Conservation (phyloP, 2,329 filamentous ascomycete species). For the Sphaerulina populicola region DNA sequence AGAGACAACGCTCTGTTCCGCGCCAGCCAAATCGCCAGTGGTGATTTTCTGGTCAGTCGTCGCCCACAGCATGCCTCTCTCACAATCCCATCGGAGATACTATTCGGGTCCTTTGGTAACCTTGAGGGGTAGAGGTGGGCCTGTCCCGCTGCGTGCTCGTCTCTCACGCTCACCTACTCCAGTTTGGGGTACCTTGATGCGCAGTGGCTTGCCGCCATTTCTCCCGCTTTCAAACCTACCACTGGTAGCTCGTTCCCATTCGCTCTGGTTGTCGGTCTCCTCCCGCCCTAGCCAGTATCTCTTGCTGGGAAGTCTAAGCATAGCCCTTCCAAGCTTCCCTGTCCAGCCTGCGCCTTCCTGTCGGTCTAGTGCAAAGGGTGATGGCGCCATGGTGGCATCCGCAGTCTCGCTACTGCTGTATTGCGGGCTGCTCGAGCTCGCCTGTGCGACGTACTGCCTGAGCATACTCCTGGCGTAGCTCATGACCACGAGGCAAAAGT, state of each 20-base stretch:
- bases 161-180: constrained; percentile 51
- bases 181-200: constrained; percentile 37
- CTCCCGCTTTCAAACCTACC: constrained; percentile 49
- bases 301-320: constrained; percentile 61
- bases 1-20: not conserved
- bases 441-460: constrained; percentile 53
- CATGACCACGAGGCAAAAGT: constrained; percentile 77
- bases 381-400: constrained; percentile 45
- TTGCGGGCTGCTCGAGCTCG: constrained; percentile 14
- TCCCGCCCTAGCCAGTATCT: constrained; percentile 72
- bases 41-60: not conserved
- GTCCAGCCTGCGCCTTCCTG: constrained; percentile 72
- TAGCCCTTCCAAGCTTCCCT: constrained; percentile 67
- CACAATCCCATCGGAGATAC: constrained; percentile 5
- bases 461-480: constrained; percentile 72
- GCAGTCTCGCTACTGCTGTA: constrained; percentile 36
- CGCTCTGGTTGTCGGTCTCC: constrained; percentile 50
- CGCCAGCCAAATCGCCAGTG: not conserved
- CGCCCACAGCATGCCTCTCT: constrained; percentile 1
- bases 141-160: constrained; percentile 54
- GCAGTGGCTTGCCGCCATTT: constrained; percentile 29
- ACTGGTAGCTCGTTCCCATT: constrained; percentile 59
- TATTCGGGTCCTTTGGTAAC: constrained; percentile 11
- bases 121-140: constrained; percentile 36
- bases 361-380: constrained; percentile 61